These are phyloP conservation scores for Nemania sp. DNA, from an alignment of 2,329 filamentous ascomycete genomes.

Conservation along the genomic window DNA sequence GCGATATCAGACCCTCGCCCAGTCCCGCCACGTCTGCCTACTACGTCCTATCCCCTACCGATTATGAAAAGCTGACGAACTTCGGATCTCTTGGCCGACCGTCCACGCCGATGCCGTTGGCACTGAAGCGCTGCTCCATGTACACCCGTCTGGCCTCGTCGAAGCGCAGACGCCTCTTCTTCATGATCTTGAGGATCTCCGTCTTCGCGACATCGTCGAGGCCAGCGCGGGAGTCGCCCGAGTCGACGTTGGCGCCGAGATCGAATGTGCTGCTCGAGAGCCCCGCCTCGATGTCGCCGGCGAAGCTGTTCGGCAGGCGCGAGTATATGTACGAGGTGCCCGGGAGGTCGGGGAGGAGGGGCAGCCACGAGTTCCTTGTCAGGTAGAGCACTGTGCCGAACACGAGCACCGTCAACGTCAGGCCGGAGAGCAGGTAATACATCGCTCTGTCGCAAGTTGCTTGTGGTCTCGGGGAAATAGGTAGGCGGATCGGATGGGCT, in stretches of 20 bases:
- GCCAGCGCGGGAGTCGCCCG: constrained; percentile 81
- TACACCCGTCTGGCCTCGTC: constrained; percentile 90
- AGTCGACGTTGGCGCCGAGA: constrained; percentile 81
- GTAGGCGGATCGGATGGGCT: constrained; percentile 21
- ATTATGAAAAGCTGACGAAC: constrained; percentile 89
- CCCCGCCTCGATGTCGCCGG: constrained; percentile 87
- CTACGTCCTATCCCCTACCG: background rate
- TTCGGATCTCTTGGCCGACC: constrained; percentile 91
- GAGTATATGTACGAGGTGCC: constrained; percentile 71
- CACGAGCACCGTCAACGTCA: constrained; percentile 78
- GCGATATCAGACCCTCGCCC: background rate
- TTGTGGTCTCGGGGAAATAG: constrained; percentile 8
- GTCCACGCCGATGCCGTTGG: constrained; percentile 88
- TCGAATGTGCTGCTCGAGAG: constrained; percentile 87
- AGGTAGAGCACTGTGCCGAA: constrained; percentile 82
- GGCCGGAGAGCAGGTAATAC: constrained; percentile 85
- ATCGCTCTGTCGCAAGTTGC: constrained; percentile 41
- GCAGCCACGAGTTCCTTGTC: constrained; percentile 82
- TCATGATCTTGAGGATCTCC: constrained; percentile 92
- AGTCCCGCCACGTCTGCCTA: background rate
- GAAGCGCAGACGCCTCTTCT: constrained; percentile 82
- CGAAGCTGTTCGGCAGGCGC: constrained; percentile 78
- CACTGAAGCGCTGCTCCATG: constrained; percentile 86
- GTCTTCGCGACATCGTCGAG: constrained; percentile 84
- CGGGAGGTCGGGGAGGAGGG: constrained; percentile 64